Conservation (phyloP, 2,329 filamentous ascomycete genomes). For the Mariannaea sp. region DNA sequence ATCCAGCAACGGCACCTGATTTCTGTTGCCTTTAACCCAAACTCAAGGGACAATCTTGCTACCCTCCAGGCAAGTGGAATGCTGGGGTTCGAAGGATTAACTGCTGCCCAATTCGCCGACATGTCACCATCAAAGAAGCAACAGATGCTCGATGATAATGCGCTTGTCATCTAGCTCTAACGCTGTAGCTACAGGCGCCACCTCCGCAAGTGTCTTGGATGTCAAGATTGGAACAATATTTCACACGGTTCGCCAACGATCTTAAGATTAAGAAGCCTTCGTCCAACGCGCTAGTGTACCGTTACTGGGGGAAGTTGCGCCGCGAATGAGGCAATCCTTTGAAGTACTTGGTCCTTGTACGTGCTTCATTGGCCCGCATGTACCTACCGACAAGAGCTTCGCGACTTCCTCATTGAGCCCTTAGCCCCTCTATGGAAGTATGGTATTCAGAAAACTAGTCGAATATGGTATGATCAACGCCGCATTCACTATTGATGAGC, state of each 20-base stretch:
- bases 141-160: neutral
- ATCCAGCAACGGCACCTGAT: conserved; percentile 4
- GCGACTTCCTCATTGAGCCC: conserved; percentile 15
- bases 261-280: neutral
- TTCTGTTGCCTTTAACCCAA: neutral
- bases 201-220: conserved; percentile 21
- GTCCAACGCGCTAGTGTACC: no score
- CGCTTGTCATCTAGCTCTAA: neutral
- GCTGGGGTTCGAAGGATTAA: neutral
- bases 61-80: neutral
- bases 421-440: neutral
- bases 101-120: neutral
- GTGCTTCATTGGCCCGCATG: conserved; percentile 24
- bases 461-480: neutral
- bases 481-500: no score
- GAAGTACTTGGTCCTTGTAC: conserved; percentile 20
- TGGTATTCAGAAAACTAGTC: accelerated
- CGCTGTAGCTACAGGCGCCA: conserved; percentile 11
- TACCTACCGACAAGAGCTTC: conserved; percentile 21
- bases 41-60: neutral
- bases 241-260: conserved; percentile 13
- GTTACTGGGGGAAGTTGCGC: no score
- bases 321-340: neutral
- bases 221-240: conserved; percentile 21
- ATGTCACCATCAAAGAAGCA: neutral